Evolutionary conservation across 805 yeast genomes (phyloP), one percentile per base, ranked within the genome.

Genomic region (Pichia nakasei): DNA sequence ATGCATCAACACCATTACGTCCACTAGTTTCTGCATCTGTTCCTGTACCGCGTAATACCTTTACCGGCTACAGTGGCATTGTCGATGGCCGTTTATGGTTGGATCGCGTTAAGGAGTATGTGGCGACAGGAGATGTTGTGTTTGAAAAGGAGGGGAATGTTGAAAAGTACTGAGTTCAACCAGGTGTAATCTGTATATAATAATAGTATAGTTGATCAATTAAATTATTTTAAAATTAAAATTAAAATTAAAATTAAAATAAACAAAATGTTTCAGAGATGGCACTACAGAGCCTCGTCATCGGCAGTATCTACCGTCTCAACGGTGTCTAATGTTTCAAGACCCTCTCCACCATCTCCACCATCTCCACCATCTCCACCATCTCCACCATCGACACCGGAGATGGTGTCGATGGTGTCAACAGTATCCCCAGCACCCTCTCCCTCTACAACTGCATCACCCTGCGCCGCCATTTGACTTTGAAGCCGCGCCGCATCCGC

Each of bases 11-110:
- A 4, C 37, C 41, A 2, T 69, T 91, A 49, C 82, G 76, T 56
- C 89, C 97, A 4, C 71, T 86, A 40, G 95, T 88, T 4, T 80
- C 87, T 37, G 78, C 82, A 19, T 78, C 78, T 41, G 73, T 80
- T 9, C 89, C 95, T 9, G 75, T 76, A 54, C 73, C 88, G 39
- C 70, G 67, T 50, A 88, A 87, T 59, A 68, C 71, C 29, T 87
- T 69, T 59, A 67, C 68, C 44, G 96, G 96, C 6, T 91, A 74
- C 60, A 52, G 60, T 24, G 78, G 78, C 56, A 76, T 86, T 37
- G 70, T 76, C 39, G 95, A 86, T 60, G 80, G 91, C 11, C 74
- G 78, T 44, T 70, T 85, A 42, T 82, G 85, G 49, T 70, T 85
- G 53, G 73, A 78, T 37, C 85, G 85, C 59, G 70, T 86, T 42